Percentiles rank a stretch among this genome's conserved stretches.
These are phyloP conservation scores for Phytophthora colocasiae DNA, from an alignment of 352 stramenopile species.

Conservation along the genomic window DNA sequence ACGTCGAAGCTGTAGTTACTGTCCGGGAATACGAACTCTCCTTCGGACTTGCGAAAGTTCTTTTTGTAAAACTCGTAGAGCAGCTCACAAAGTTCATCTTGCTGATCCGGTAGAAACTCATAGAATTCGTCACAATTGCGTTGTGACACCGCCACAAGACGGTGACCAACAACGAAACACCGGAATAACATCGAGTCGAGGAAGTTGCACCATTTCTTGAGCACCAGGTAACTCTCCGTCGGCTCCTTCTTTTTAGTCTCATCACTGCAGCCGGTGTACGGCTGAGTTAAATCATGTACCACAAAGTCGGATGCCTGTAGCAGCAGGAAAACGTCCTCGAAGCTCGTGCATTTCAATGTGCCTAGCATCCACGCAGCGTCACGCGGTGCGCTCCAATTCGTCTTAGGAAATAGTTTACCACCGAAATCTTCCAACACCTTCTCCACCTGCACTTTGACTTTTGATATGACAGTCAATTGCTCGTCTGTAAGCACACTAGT, in stretches of 20 bases:
- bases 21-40: slow-evolving; percentile 60
- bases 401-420: slow-evolving; percentile 89
- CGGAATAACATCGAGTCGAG: slow-evolving; percentile 96
- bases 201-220: slow-evolving; percentile 96
- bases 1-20: slow-evolving; percentile 93
- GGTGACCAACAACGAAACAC: slow-evolving; percentile 89
- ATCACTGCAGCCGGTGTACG: slow-evolving; percentile 73
- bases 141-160: slow-evolving; percentile 91
- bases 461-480: slow-evolving; percentile 36
- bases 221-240: slow-evolving; percentile 73
- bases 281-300: slow-evolving; percentile 90
- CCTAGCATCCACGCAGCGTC: slow-evolving; percentile 95
- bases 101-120: slow-evolving; percentile 84
- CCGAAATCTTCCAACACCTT: slow-evolving; percentile 63
- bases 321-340: slow-evolving; percentile 86
- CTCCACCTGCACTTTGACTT: slow-evolving; percentile 70
- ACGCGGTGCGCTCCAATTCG: slow-evolving; percentile 95
- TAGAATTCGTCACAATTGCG: slow-evolving; percentile 94
- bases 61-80: slow-evolving; percentile 74
- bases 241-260: slow-evolving; percentile 18
- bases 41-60: slow-evolving; percentile 43
- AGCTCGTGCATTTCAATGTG: slow-evolving; percentile 76
- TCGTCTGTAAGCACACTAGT: slow-evolving; percentile 32
- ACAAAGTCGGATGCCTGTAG: slow-evolving; percentile 90
- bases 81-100: slow-evolving; percentile 68